phyloP scores from a whole-genome alignment of 139 green algal species.

The Tetradesmus lagerheimii region DNA sequence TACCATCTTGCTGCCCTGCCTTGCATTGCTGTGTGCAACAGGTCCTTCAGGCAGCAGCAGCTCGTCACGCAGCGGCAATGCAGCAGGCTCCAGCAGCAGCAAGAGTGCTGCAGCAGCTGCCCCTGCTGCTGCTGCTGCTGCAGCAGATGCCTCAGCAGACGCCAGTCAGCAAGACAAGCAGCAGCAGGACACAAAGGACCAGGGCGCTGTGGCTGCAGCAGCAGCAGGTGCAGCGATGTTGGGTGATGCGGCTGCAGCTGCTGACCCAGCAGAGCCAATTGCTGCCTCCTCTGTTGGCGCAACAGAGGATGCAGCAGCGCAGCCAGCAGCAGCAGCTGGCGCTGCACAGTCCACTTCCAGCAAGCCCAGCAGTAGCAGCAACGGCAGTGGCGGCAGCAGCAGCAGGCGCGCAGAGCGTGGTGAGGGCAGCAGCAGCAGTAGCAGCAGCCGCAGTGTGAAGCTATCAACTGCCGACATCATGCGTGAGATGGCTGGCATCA shows the following conservation, averaged over 20 bases:
- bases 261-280: neutral
- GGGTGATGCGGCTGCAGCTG: neutral
- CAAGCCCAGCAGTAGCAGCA: constrained; percentile 16
- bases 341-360: neutral
- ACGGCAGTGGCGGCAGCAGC: constrained; percentile 15
- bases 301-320: neutral
- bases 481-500: constrained; percentile 13
- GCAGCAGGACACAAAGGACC: constrained; percentile 2
- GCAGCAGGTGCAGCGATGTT: neutral
- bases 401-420: neutral
- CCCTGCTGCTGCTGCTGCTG: neutral
- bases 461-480: constrained; percentile 11
- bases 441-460: neutral
- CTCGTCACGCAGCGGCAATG: neutral
- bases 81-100: constrained; percentile 3
- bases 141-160: neutral
- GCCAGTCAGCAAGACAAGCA: neutral
- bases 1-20: neutral
- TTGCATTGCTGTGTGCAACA: neutral
- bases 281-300: neutral
- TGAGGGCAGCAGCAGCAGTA: constrained; percentile 18
- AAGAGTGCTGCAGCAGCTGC: neutral
- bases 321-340: neutral
- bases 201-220: neutral
- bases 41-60: neutral